Evolutionary conservation across 306 rosid genomes (phyloP).

Genomic region (Heteromeles arbutifolia): DNA sequence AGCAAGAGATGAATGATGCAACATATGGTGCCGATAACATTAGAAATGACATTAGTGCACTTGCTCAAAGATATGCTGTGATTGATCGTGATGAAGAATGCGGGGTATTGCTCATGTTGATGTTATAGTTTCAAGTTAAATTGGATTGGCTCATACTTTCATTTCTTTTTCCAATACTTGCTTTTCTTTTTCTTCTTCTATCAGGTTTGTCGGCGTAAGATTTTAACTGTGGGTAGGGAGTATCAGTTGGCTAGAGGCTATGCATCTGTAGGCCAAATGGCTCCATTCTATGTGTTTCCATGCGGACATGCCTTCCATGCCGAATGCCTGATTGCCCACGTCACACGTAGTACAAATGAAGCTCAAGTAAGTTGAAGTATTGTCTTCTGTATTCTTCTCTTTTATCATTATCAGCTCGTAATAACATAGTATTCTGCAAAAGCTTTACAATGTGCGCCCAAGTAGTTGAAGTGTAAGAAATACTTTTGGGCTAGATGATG

Average conservation of each 20-base stretch:
- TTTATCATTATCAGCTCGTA: neutral
- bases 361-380: slow-evolving; percentile 51
- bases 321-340: slow-evolving; percentile 82
- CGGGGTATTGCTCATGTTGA: slow-evolving; percentile 62
- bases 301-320: slow-evolving; percentile 96
- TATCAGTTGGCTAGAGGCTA: slow-evolving; percentile 58
- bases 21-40: slow-evolving; percentile 97
- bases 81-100: slow-evolving; percentile 94
- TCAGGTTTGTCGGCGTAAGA: slow-evolving; percentile 77
- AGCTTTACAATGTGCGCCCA: neutral
- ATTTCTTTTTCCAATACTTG: neutral
- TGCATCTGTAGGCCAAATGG: slow-evolving; percentile 77
- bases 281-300: slow-evolving; percentile 93
- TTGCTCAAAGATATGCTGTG: slow-evolving; percentile 95
- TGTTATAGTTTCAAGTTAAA: neutral
- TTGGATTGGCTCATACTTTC: neutral
- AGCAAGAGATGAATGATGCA: slow-evolving; percentile 98
- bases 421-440: neutral
- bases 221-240: slow-evolving; percentile 70
- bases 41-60: slow-evolving; percentile 92
- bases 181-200: neutral
- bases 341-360: slow-evolving; percentile 75
- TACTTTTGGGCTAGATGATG: neutral
- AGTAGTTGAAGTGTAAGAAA: neutral
- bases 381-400: neutral